phyloP scores from a whole-genome alignment of 139 green algal species.

The Picochlorum sp. region DNA sequence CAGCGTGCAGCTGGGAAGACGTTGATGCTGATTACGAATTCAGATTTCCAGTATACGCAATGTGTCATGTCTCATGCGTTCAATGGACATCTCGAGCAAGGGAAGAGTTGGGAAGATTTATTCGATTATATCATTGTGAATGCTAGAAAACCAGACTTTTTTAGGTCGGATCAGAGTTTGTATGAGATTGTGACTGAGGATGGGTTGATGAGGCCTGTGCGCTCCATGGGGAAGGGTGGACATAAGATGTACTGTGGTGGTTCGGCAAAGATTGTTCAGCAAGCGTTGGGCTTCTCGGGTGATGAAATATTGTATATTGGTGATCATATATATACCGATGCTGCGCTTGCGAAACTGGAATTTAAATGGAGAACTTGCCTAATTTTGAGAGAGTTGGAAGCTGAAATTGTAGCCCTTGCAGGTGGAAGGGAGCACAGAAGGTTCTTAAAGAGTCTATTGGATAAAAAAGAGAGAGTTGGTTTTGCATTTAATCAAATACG shows the following conservation, averaged over 20 bases:
- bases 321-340: constrained; percentile 23
- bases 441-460: constrained; percentile 78
- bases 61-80: constrained; percentile 87
- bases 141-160: constrained; percentile 91
- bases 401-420: constrained; percentile 78
- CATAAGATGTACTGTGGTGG: constrained; percentile 78
- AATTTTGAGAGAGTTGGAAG: constrained; percentile 85
- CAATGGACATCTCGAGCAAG: constrained; percentile 57
- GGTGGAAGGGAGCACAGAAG: constrained; percentile 53
- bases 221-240: constrained; percentile 44
- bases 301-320: constrained; percentile 94
- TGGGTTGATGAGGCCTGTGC: constrained; percentile 80
- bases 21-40: constrained; percentile 94
- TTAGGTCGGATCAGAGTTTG: constrained; percentile 68
- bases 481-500: constrained; percentile 90
- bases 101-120: constrained; percentile 82
- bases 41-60: constrained; percentile 77
- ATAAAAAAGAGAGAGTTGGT: constrained; percentile 87
- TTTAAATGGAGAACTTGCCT: constrained; percentile 53
- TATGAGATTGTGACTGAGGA: constrained; percentile 90
- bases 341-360: constrained; percentile 8
- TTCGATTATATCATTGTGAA: constrained; percentile 91
- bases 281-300: constrained; percentile 72
- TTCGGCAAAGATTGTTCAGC: constrained; percentile 74
- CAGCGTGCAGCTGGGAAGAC: constrained; percentile 77